phyloP scores from a whole-genome alignment of 1,284 basidiomycete genomes.

The Ceratobasidium papillatum region DNA sequence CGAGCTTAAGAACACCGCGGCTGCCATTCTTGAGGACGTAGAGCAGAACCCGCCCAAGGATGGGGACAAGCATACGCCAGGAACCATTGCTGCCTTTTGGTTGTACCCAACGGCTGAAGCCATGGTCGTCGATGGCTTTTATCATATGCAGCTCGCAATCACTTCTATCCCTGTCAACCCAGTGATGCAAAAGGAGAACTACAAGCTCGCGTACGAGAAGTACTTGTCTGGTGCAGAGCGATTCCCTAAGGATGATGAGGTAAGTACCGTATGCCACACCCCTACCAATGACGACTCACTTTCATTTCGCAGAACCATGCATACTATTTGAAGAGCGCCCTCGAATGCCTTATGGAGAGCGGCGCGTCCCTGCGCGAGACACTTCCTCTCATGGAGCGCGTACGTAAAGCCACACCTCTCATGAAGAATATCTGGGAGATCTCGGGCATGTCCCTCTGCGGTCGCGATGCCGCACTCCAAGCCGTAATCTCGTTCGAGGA shows the following conservation, averaged over 20 bases:
- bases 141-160: constrained; percentile 33
- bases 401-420: constrained; percentile 24
- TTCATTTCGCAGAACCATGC: constrained; percentile 9
- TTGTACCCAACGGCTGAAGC: constrained; percentile 31
- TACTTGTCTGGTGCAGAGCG: constrained; percentile 32
- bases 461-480: constrained; percentile 37
- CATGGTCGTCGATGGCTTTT: constrained; percentile 25
- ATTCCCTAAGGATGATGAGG: constrained; percentile 37
- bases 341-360: constrained; percentile 40
- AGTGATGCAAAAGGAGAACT: constrained; percentile 30
- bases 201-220: constrained; percentile 26
- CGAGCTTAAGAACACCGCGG: constrained; percentile 31
- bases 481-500: constrained; percentile 40
- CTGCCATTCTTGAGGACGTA: constrained; percentile 28
- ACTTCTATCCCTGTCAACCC: constrained; percentile 24
- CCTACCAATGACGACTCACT: not conserved
- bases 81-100: constrained; percentile 32
- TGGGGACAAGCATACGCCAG: constrained; percentile 17
- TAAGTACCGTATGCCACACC: not conserved
- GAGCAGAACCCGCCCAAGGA: constrained; percentile 31
- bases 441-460: constrained; percentile 35
- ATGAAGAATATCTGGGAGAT: constrained; percentile 41
- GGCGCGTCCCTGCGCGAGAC: constrained; percentile 33
- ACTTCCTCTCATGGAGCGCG: constrained; percentile 35
- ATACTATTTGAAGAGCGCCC: constrained; percentile 40